Percentiles rank a stretch among this genome's conserved stretches.
Conservation (phyloP, 1,284 basidiomycete genomes). For the Leccinum subrobustum region DNA sequence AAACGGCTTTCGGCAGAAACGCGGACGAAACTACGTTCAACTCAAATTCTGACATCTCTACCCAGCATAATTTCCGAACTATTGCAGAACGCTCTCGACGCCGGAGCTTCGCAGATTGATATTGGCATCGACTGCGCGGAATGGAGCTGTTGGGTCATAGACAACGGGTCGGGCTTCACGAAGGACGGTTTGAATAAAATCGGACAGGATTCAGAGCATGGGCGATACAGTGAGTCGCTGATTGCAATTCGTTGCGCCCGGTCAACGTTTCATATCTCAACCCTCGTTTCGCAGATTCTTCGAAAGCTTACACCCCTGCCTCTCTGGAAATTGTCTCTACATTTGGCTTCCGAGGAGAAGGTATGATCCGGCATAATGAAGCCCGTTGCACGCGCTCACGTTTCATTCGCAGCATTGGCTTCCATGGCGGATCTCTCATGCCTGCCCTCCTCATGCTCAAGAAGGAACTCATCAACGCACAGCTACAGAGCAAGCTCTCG, state of each 20-base stretch:
- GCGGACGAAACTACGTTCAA: slow-evolving; percentile 71
- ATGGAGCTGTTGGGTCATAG: slow-evolving; percentile 80
- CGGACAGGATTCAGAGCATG: slow-evolving; percentile 47
- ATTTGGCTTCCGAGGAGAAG: slow-evolving; percentile 91
- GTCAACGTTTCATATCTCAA: neutral
- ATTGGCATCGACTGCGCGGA: slow-evolving; percentile 65
- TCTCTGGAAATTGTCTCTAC: slow-evolving; percentile 54
- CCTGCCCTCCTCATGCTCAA: too few relatives aligned
- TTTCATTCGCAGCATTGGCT: slow-evolving; percentile 60
- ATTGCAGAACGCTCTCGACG: slow-evolving; percentile 81
- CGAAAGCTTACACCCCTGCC: slow-evolving; percentile 60
- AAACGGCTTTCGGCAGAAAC: slow-evolving; percentile 50
- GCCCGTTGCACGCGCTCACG: slow-evolving; percentile 9
- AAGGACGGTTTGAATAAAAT: slow-evolving; percentile 57
- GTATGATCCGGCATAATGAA: slow-evolving; percentile 37
- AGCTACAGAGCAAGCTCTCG: too few relatives aligned
- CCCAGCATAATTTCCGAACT: slow-evolving; percentile 80
- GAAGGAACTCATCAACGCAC: too few relatives aligned
- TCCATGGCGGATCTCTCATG: slow-evolving; percentile 73
- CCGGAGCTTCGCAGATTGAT: slow-evolving; percentile 59
- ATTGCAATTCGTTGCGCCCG: neutral
- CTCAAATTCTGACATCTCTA: slow-evolving; percentile 79
- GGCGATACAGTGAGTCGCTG: slow-evolving; percentile 62
- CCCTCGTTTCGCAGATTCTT: slow-evolving; percentile 50
- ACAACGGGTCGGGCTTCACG: slow-evolving; percentile 78